A percentile compares a stretch with the other conserved stretches of the same genome.
These are phyloP conservation scores for Globisporangium splendens DNA, from an alignment of 352 stramenopile genomes.

Conservation along the genomic window DNA sequence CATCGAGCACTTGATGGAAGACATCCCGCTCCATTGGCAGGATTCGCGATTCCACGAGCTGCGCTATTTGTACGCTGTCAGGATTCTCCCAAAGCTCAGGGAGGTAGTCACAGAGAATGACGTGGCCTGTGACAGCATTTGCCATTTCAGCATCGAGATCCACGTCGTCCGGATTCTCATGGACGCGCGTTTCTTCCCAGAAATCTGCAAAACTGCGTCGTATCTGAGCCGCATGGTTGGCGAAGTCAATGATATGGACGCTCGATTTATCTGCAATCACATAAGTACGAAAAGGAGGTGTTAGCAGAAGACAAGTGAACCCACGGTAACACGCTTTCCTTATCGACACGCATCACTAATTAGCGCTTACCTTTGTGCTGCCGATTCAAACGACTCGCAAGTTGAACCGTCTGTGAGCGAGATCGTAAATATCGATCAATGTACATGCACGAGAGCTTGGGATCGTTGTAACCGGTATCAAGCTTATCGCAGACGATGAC, in stretches of 20 bases:
- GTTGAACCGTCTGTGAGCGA: slow-evolving; percentile 66
- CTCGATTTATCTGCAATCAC: slow-evolving; percentile 29
- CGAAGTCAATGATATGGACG: slow-evolving; percentile 64
- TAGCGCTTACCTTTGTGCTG: slow-evolving; percentile 29
- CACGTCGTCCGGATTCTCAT: slow-evolving; percentile 16
- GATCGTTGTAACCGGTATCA: slow-evolving; percentile 84
- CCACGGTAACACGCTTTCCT: too few species aligned
- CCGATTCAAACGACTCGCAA: slow-evolving; percentile 81
- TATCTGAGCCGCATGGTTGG: slow-evolving; percentile 70
- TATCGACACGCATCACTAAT: not conserved
- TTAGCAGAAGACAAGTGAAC: not conserved
- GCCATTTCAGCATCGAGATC: slow-evolving; percentile 27
- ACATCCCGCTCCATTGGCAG: slow-evolving; percentile 43
- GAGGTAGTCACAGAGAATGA: slow-evolving; percentile 44
- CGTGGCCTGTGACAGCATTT: slow-evolving; percentile 30
- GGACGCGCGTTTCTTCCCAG: slow-evolving; percentile 34
- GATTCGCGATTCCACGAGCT: slow-evolving; percentile 27
- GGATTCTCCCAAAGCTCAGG: slow-evolving; percentile 21
- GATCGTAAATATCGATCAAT: slow-evolving; percentile 75
- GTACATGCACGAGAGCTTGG: slow-evolving; percentile 71
- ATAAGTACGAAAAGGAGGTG: not conserved
- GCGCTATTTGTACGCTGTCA: not conserved
- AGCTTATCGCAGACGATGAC: slow-evolving; percentile 87
- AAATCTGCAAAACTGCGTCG: slow-evolving; percentile 48
- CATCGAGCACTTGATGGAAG: slow-evolving; percentile 55